Percentiles rank a stretch among this genome's conserved stretches.
phyloP scores from a whole-genome alignment of 257 asterid species.

The Solanum gandarillasii region DNA sequence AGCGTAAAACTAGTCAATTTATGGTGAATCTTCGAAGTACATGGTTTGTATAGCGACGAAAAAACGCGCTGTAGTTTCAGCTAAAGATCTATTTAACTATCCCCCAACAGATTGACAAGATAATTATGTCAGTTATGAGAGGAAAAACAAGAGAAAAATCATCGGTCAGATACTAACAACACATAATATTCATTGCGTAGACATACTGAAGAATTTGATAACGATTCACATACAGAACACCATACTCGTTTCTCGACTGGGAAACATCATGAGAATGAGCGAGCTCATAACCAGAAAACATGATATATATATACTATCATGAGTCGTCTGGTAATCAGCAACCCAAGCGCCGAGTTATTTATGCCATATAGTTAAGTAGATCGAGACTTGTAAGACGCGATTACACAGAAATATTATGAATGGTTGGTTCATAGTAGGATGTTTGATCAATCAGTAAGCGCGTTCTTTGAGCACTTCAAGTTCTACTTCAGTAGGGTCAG shows the following conservation, averaged over 20 bases:
- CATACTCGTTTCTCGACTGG: conserved; percentile 13
- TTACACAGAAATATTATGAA: neutral
- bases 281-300: conserved; percentile 5
- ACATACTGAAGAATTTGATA: neutral
- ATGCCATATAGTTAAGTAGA: neutral
- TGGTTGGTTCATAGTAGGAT: neutral
- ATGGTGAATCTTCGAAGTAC: neutral
- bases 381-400: neutral
- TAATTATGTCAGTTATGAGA: neutral
- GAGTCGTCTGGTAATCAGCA: conserved; percentile 44
- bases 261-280: conserved; percentile 52
- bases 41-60: neutral
- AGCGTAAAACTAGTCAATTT: neutral
- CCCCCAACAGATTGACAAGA: neutral
- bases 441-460: conserved; percentile 8
- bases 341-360: conserved; percentile 16
- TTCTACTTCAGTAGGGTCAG: conserved; percentile 33
- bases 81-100: neutral
- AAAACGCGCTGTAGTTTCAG: neutral
- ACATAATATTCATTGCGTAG: neutral
- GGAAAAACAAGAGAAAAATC: neutral
- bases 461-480: conserved; percentile 30
- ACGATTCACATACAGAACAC: neutral
- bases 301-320: neutral
- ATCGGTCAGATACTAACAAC: neutral